Evolutionary conservation across 2,329 filamentous ascomycete genomes (phyloP), one percentile per base, ranked within the genome.

Genomic region (Penicillium sp.): DNA sequence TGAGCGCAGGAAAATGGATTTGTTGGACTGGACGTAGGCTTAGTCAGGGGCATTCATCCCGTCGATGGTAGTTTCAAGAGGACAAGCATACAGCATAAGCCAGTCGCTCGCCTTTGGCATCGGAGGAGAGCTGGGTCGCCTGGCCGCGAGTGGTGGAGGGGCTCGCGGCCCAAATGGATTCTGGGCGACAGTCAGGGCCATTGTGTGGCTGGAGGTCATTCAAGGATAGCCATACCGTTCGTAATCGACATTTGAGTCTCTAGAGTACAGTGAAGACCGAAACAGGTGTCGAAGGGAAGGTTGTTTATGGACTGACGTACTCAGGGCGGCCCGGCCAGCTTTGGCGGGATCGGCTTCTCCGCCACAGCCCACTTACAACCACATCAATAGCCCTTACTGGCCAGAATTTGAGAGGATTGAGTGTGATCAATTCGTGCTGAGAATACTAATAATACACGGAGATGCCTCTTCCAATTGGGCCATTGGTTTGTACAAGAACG

Each of bases 1-100:
- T 47, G 82, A 89, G 54, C 92, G 87, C 32, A 98, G 75, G 69
- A 95, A 96, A 67, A 98, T 82, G 45, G 90, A 96, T 73, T 96
- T 96, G 59, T 87, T 89, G 36, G 88, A 90, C 87, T 93, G 53
- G 9, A 33, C n/a, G 35, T 17, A 17, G 15, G 13, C n/a, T 43
- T 6, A 9, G 32, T 44, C 15, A 47, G 38, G 29, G 23, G 11
- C 3, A n/a, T 2, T 17, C 7, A 1, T 14, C 5, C 11, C 7
- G n/a, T 12, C 12, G 12, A 23, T 25, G 15, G 12, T 4, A 27
- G 16, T 35, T 11, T 29, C 12, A 15, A 20, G 28, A 32, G 35
- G 12, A 44, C 33, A 23, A 35, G 66, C 81, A 65, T 74, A 93
- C 88, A 44, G 90, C 87, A 66, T 98, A 98, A 42, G 87, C 84